A percentile compares a stretch with the other conserved stretches of the same genome.
Conservation (phyloP, 2,329 filamentous ascomycete species). For the Phoma sp. region DNA sequence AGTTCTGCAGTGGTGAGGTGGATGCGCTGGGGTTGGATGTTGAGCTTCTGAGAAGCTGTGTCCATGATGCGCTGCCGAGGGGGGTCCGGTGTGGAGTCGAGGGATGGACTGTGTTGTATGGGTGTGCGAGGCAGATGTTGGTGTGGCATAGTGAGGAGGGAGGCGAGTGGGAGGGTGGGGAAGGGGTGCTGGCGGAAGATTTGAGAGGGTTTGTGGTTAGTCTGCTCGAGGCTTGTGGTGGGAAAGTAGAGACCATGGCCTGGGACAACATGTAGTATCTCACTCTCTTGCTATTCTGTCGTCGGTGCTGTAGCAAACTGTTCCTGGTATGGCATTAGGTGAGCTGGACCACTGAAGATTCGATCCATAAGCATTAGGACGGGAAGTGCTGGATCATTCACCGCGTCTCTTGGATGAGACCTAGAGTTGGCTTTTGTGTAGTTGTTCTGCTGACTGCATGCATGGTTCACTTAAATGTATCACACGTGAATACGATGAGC, state of each 20-base stretch:
- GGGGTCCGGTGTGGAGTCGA: background rate
- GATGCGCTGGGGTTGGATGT: background rate
- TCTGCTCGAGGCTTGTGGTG: background rate
- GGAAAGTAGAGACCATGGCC: background rate
- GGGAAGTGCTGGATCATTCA: too few species aligned
- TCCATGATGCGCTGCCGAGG: constrained; percentile 2
- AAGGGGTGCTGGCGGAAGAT: background rate
- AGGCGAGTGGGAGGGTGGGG: background rate
- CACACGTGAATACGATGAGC: too few species aligned
- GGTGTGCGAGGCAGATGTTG: background rate
- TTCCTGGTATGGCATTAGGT: too few species aligned
- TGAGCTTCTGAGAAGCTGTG: background rate
- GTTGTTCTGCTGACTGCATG: too few species aligned
- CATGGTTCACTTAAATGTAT: too few species aligned
- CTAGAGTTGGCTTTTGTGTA: too few species aligned
- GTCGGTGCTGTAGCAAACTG: too few species aligned
- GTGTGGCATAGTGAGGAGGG: background rate
- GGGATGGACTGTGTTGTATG: constrained; percentile 2
- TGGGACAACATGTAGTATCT: too few species aligned
- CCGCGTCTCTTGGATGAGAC: too few species aligned
- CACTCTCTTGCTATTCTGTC: too few species aligned
- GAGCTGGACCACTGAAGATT: too few species aligned
- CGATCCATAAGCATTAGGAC: too few species aligned
- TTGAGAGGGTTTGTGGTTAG: background rate
- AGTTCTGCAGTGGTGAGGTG: background rate